Base-by-base conservation (phyloP, 1,284 basidiomycete genomes). In the Rhodotorula sp. region DNA sequence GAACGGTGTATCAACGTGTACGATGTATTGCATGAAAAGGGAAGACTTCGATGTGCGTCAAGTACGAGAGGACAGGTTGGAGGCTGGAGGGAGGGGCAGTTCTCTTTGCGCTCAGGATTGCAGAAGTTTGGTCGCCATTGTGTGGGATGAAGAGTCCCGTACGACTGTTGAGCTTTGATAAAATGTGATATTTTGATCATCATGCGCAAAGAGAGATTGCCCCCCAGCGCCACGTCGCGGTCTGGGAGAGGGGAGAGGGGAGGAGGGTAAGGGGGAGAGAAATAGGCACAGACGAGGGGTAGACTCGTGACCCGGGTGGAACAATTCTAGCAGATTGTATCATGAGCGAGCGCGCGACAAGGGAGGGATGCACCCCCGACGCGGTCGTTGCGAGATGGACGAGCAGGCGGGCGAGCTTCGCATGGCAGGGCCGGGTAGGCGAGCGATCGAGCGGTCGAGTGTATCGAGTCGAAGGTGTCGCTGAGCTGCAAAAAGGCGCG, bases 91-190 rank as follows among this genome's bases (percentile, higher is more conserved):
- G 28, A 34, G 38, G 38, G 38, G 38, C 38, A 43, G 10, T 43
- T 43, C 38, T 43, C 38, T 43, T 43, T 43, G 38, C 38, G 62
- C 31, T 55, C 54, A 55, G 54, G 54, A 55, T 55, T 55, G 54
- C 54, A 55, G 54, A 55, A 55, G 54, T 55, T 55, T 5, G 54
- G 54, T 55, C 54, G 54, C 54, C 54, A 55, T 55, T 26, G 26
- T 28, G 54, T 55, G 54, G 54, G 54, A 55, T 55, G 54, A 55
- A 55, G 54, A 55, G 54, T 55, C 54, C 54, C 54, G 54, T 55
- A 55, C 54, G 54, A 55, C 54, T 55, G 54, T 55, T 55, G 54
- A 55, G 54, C 54, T 55, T 55, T 55, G 54, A 43, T 55, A 55
- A 55, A 55, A 55, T 55, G 54, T 55, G 54, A 26, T 55, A 55